phyloP scores from a whole-genome alignment of 2,329 filamentous ascomycete species.

The Eutypella sp. region DNA sequence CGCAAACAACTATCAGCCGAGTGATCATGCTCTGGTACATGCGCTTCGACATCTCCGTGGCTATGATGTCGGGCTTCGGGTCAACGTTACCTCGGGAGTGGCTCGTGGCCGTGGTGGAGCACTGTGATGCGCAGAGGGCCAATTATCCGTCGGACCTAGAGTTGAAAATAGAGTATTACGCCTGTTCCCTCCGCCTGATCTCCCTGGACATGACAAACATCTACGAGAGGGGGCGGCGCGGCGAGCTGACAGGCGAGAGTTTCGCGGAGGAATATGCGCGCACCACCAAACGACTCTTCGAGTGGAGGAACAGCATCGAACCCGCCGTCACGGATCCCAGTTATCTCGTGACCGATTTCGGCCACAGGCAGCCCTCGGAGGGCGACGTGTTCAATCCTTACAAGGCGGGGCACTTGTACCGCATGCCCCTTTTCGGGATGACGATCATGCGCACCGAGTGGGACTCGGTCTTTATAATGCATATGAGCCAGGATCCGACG shows the following conservation, averaged over 20 bases:
- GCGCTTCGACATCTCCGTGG: constrained; percentile 80
- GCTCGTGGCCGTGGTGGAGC: constrained; percentile 63
- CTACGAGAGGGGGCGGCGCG: constrained; percentile 63
- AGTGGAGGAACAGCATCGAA: constrained; percentile 55
- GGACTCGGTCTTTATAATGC: constrained; percentile 75
- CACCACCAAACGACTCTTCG: constrained; percentile 42
- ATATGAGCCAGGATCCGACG: constrained; percentile 65
- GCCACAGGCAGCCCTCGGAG: constrained; percentile 44
- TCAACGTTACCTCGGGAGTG: constrained; percentile 71
- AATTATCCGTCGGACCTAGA: constrained; percentile 57
- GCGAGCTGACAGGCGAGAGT: constrained; percentile 57
- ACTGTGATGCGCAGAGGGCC: constrained; percentile 54
- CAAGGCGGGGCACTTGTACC: constrained; percentile 62
- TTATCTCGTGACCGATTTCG: constrained; percentile 61
- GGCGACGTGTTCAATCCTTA: constrained; percentile 73
- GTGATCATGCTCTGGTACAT: constrained; percentile 84
- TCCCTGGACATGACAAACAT: constrained; percentile 77
- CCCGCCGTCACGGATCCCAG: constrained; percentile 55
- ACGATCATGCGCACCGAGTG: constrained; percentile 75
- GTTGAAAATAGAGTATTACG: constrained; percentile 63
- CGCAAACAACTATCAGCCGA: constrained; percentile 64
- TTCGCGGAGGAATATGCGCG: constrained; percentile 59
- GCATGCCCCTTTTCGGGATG: constrained; percentile 64
- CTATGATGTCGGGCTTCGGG: constrained; percentile 74
- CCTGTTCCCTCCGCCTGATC: constrained; percentile 64